Conservation (phyloP, 1,284 basidiomycete species). For the Stereum hirsutum region DNA sequence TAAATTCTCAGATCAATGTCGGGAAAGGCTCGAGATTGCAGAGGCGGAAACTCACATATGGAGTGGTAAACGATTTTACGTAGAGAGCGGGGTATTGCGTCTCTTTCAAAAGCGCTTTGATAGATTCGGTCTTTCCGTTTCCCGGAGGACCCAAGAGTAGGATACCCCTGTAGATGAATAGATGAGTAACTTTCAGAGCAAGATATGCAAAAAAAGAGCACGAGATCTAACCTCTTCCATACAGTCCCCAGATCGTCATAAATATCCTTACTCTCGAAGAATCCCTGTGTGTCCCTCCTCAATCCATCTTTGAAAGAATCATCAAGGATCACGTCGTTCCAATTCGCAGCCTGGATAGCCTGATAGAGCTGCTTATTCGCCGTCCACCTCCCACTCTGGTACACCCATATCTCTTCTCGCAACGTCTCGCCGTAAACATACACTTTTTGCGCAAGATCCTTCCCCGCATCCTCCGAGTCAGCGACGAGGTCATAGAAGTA, state of each 20-base stretch:
- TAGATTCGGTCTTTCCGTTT: constrained; percentile 20
- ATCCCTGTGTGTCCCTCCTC: constrained; percentile 28
- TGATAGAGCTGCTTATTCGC: constrained; percentile 27
- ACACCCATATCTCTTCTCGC: constrained; percentile 30
- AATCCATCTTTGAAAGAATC: constrained; percentile 26
- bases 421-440: constrained; percentile 16
- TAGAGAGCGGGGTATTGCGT: constrained; percentile 24
- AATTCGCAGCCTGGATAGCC: constrained; percentile 25
- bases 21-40: too few species aligned
- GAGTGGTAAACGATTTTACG: constrained; percentile 28
- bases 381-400: constrained; percentile 25
- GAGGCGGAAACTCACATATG: constrained; percentile 9
- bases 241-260: constrained; percentile 31
- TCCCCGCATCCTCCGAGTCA: constrained; percentile 8
- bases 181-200: too few species aligned
- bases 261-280: constrained; percentile 29
- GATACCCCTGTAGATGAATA: too few species aligned
- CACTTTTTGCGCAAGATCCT: constrained; percentile 21
- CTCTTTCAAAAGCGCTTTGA: constrained; percentile 19
- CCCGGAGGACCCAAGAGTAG: constrained; percentile 22
- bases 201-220: too few species aligned
- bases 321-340: constrained; percentile 30
- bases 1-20: too few species aligned
- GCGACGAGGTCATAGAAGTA: constrained; percentile 16
- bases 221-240: constrained; percentile 37